These are phyloP conservation scores for Gastrodia elata DNA, from an alignment of 106 monocot genomes.

Conservation along the genomic window DNA sequence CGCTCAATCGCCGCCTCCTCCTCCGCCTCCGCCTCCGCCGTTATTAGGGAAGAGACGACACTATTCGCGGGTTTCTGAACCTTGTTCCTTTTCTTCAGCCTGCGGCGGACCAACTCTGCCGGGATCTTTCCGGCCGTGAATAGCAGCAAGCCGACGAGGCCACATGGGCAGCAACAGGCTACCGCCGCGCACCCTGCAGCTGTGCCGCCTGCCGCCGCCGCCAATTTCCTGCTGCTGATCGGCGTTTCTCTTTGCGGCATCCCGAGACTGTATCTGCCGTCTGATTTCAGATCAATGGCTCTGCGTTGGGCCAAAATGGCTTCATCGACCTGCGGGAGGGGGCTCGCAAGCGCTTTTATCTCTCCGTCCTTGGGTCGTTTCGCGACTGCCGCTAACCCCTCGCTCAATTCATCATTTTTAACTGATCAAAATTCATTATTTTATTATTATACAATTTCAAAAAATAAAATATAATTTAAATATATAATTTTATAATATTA, in stretches of 20 bases:
- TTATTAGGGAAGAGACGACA: background rate
- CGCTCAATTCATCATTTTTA: too few species aligned
- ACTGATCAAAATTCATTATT: too few species aligned
- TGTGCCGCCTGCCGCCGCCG: constrained; percentile 35
- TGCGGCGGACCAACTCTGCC: constrained; percentile 24
- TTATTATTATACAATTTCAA: too few species aligned
- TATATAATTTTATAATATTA: too few species aligned
- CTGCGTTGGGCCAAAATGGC: too few species aligned
- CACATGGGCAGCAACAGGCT: constrained; percentile 35
- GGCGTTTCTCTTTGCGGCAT: too few species aligned
- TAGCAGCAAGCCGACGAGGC: constrained; percentile 19
- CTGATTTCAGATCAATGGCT: background rate
- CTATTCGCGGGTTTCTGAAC: background rate
- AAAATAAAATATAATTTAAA: too few species aligned
- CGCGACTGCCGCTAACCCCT: too few species aligned
- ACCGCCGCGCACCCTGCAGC: constrained; percentile 41
- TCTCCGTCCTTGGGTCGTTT: too few species aligned
- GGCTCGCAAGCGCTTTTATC: too few species aligned
- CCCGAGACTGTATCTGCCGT: background rate
- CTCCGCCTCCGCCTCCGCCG: too few species aligned
- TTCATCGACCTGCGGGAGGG: too few species aligned
- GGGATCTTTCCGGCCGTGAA: constrained; percentile 24
- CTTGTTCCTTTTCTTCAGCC: background rate
- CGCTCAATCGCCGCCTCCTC: background rate
- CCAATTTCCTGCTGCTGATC: background rate